Percentiles rank a stretch among this genome's conserved stretches.
phyloP scores from a whole-genome alignment of 2,329 filamentous ascomycete genomes.

The Diaporthe sp. region DNA sequence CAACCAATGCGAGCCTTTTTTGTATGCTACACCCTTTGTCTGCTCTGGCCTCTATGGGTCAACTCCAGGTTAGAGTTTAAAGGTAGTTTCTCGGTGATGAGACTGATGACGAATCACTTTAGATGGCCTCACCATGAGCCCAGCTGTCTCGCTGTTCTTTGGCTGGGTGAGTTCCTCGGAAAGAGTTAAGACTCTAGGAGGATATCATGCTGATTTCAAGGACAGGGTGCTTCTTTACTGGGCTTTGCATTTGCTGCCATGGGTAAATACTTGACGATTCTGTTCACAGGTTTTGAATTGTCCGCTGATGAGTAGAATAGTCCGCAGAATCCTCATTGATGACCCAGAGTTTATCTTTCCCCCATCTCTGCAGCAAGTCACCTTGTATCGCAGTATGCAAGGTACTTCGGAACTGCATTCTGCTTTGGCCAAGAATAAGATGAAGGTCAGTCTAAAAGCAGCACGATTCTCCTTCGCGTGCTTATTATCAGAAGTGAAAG shows the following conservation, averaged over 20 bases:
- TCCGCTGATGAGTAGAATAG: conserved; percentile 2
- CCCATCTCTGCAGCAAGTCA: conserved; percentile 41
- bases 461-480: not conserved
- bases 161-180: conserved; percentile 26
- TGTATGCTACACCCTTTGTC: not conserved
- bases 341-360: conserved; percentile 43
- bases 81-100: not conserved
- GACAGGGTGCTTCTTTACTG: conserved; percentile 40
- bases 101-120: not conserved
- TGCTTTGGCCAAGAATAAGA: conserved; percentile 22
- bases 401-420: conserved; percentile 32
- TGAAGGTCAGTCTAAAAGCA: conserved; percentile 21
- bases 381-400: conserved; percentile 42
- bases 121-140: conserved; percentile 40
- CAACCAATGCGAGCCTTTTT: conserved; percentile 41
- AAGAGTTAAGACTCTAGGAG: not conserved
- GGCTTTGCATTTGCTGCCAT: conserved; percentile 42
- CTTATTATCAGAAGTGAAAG: no score
- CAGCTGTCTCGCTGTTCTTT: conserved; percentile 42
- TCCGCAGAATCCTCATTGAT: conserved; percentile 41
- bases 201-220: not conserved
- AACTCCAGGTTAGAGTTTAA: no score
- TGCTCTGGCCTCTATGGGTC: not conserved
- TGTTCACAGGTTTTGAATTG: no score
- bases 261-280: conserved; percentile 17